Evolutionary conservation across 768 basidiomycete genomes (phyloP), one percentile per base, ranked within the genome.

Genomic region (Suillus cothurnatus): DNA sequence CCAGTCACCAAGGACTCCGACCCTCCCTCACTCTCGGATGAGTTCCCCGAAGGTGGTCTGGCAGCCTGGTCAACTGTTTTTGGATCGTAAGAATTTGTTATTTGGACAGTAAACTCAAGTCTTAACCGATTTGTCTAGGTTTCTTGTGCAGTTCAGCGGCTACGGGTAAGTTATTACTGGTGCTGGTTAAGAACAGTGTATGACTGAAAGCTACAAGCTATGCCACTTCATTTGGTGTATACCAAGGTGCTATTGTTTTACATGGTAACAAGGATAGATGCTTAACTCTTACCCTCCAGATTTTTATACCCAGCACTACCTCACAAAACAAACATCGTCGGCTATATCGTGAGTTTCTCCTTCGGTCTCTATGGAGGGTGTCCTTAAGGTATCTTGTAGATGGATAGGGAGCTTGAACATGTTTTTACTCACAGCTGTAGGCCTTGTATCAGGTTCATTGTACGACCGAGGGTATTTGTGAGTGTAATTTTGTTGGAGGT

Each of bases 381-480:
- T 56, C 34, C 72, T 58, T 39, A 32, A 3, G 39, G 45, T 32
- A 23, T 23, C 41, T 12, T 66, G 41, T 57, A 77, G 78, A 15
- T 81, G 78, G 78, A 81, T 87, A 65, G 86, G 85, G 49, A 81
- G 84, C 32, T 69, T 80, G 21, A 83, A 85, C 66, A 69, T 80
- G 1, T 80, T 82, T 55, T 71, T 84, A 14, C 65, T 77, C 21
- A 67, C 81, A 26, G 70, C 73, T 0, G 65, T 74, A n/a, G 78
- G 84, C 19, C 63, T 83, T 14, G 38, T 84, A 43, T 71, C 81
- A 6, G 86, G 86, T 3, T 70, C 77, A 59, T 78, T 81, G 9
- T 84, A 82, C 66, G 86, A 87, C 61, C 76, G 76, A n/a, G 86
- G 86, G 62, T 82, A 83, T 73, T 85, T 83, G 81, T 82, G 67